These are phyloP conservation scores for Sechiopsis laciniata DNA, from an alignment of 306 rosid genomes.

Conservation along the genomic window DNA sequence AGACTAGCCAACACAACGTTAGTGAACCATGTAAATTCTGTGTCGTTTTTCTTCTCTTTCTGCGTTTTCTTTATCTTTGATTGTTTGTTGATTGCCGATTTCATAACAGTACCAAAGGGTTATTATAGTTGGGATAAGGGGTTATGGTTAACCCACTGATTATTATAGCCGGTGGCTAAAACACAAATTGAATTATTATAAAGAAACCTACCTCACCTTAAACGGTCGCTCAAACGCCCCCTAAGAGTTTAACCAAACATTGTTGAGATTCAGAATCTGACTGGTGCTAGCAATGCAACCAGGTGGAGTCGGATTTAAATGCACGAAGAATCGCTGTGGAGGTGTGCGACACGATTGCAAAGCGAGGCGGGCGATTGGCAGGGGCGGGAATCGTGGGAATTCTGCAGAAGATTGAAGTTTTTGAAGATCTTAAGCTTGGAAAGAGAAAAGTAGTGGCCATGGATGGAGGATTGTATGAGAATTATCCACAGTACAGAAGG, in stretches of 20 bases:
- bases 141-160: too few relatives aligned
- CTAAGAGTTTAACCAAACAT: neutral
- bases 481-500: constrained; percentile 72
- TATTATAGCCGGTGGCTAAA: too few relatives aligned
- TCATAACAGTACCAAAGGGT: too few relatives aligned
- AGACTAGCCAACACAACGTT: too few relatives aligned
- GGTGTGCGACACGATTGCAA: constrained; percentile 74
- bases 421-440: constrained; percentile 49
- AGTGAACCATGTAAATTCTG: too few relatives aligned
- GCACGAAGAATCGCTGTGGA: constrained; percentile 63
- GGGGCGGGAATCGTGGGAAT: constrained; percentile 95
- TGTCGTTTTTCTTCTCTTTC: too few relatives aligned
- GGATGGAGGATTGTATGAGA: constrained; percentile 84
- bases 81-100: too few relatives aligned
- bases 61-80: too few relatives aligned
- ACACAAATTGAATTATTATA: too few relatives aligned
- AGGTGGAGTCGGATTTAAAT: constrained; percentile 59
- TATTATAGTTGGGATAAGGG: too few relatives aligned
- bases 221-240: too few relatives aligned
- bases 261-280: neutral
- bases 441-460: constrained; percentile 85
- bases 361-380: constrained; percentile 85
- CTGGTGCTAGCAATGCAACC: constrained; percentile 19
- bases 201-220: too few relatives aligned
- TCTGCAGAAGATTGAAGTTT: constrained; percentile 76